Evolutionary conservation across 1,284 basidiomycete species (phyloP), one percentile per base, ranked within the genome.

Genomic region (Moesziomyces antarcticus): DNA sequence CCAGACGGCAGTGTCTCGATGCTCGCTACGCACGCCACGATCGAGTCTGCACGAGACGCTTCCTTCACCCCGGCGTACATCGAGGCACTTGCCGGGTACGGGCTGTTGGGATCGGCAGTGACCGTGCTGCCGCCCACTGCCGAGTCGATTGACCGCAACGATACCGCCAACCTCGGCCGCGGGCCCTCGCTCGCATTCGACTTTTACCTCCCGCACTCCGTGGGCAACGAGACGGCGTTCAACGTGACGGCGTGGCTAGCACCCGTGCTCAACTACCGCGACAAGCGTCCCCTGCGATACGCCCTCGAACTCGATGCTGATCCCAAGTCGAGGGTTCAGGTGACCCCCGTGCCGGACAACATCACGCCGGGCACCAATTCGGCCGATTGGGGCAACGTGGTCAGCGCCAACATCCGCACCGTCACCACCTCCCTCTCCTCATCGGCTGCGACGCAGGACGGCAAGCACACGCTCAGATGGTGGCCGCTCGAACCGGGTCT

Each of bases 21-120:
- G 64, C 64, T 66, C 37, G 64, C 64, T 9, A 35, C 35, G 14
- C 35, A 60, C 35, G 64, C 53, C 22, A 27, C 20, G 16, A 22
- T 52, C 50, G 57, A 66, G 30, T 22, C 53, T 3, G 37, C 64
- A 1, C 64, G 64, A 11, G 25, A 90, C 16, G 85, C 86, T 55
- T 81, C 85, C 1, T 85, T 87, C 3, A 90, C 90, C 2, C 87
- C 87, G 0, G 82, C 84, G 1, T 85, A 91, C n/a, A 89, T 89
- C 84, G 86, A 89, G 66, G 82, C 82, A 21, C 84, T 91, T 91
- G 0, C 81, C 88, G 0, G 70, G 83, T 68, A 68, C 47, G 65
- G 65, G 2, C 55, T 68, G 35, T 21, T 62, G 20, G 65, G 65
- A n/a, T 62, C 57, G 9, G 65, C 58, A 7, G 44, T 68, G 11